Evolutionary conservation across 805 yeast species (phyloP), one percentile per base, ranked within the genome.

Genomic region (Hanseniaspora mollemarum): DNA sequence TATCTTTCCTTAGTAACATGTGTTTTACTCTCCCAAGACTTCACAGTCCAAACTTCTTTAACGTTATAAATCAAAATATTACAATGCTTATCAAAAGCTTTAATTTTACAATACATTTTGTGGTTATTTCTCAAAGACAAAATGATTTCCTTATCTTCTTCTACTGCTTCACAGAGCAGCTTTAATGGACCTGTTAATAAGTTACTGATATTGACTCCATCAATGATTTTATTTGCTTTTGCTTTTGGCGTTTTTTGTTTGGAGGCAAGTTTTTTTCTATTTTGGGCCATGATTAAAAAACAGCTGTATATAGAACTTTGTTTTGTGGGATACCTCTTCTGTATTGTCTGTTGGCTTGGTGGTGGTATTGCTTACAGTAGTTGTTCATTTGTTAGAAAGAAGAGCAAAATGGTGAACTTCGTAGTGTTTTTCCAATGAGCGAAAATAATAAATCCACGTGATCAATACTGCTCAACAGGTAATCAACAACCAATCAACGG

Each of bases 51-150:
- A 44, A 83, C 70, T 62, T 92, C 98, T 63, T 84, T 87, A 32
- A 90, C 96, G 59, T 87, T 86, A 60, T 86, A 95, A 54, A 92
- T 69, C 9, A 92, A 81, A 83, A 92, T 77, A 65, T 92, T 92
- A 55, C 95, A 83, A 67, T 92, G 99, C 62, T 95, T 80, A 64
- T 92, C 99, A 65, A 87, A 92, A 0, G 97, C 96, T 61, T 84
- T 84, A 46, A 92, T 92, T 57, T 85, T 78, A 1, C 88, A 95
- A 28, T 92, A 75, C 37, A 92, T 72, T 66, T 92, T 92, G 62
- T 88, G 96, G 65, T 90, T 88, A 64, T 92, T 92, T 61, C 99
- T 75, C 54, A 94, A 76, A 19, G 95, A 85, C 54, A 92, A 83
- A 53, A 92, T 76, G 4, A 92, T 86, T 24, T 87, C 86, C 2